A percentile compares a stretch with the other conserved stretches of the same genome.
These are phyloP conservation scores for Circinella minor DNA, from an alignment of 371 early-diverging fungal genomes.

Conservation along the genomic window DNA sequence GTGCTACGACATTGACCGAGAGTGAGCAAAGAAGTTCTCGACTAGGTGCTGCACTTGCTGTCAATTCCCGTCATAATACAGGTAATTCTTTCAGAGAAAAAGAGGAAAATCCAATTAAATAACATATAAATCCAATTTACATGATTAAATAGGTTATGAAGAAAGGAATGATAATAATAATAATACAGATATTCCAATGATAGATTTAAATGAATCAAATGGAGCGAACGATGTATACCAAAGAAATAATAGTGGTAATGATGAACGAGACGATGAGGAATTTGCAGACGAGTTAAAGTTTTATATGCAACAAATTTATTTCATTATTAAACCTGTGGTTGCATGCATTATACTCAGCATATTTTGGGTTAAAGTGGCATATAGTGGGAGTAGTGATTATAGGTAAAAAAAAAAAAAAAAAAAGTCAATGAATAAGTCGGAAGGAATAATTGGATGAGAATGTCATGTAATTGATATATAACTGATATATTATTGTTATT, in stretches of 20 bases:
- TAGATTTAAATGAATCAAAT: constrained; percentile 2
- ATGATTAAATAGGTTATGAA: not conserved
- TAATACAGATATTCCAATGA: constrained; percentile 18
- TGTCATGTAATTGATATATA: too few species aligned
- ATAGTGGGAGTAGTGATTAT: constrained; percentile 60
- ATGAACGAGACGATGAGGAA: constrained; percentile 30
- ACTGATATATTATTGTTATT: too few species aligned
- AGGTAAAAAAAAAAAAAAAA: constrained; percentile 33
- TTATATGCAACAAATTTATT: constrained; percentile 82
- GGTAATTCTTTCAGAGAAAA: not conserved
- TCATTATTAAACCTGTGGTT: constrained; percentile 81
- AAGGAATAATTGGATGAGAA: too few species aligned
- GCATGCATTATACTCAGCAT: constrained; percentile 77
- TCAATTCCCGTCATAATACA: not conserved
- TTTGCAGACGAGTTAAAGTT: constrained; percentile 69
- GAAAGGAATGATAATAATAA: not conserved
- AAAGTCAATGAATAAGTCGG: not conserved
- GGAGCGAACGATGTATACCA: not conserved
- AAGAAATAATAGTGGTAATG: constrained; percentile 26
- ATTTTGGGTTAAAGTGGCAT: constrained; percentile 83
- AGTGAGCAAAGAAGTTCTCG: constrained; percentile 20
- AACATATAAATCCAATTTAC: not conserved
- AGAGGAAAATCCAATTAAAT: not conserved
- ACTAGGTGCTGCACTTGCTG: constrained; percentile 12
- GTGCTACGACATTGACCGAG: constrained; percentile 11